Evolutionary conservation across 495 filamentous ascomycete species (phyloP).

Genomic region (Chlorociboria aeruginascens): DNA sequence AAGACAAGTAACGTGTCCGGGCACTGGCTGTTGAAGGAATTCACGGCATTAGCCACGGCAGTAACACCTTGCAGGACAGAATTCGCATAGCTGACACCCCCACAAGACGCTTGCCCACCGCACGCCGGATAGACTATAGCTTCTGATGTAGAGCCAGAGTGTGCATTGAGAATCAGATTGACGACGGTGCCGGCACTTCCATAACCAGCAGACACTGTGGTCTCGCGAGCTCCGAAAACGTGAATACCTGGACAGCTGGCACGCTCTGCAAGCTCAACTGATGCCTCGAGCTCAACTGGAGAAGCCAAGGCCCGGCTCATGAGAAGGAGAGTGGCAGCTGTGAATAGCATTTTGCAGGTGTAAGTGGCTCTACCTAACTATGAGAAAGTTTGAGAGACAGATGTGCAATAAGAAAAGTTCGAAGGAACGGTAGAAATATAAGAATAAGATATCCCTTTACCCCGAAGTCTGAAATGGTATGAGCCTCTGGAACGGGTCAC

Average conservation of each 20-base stretch:
- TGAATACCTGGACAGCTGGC: constrained; percentile 39
- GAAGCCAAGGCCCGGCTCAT: neutral
- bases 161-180: constrained; percentile 33
- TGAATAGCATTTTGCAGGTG: neutral
- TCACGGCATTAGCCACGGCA: constrained; percentile 44
- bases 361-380: too few relatives aligned
- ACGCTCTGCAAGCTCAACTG: neutral
- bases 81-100: constrained; percentile 38
- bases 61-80: constrained; percentile 38
- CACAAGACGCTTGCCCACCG: constrained; percentile 38
- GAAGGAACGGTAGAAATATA: too few relatives aligned
- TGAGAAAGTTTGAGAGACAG: too few relatives aligned
- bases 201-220: constrained; percentile 41
- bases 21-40: constrained; percentile 37
- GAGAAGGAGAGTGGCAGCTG: neutral
- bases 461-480: too few relatives aligned
- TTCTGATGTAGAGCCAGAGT: constrained; percentile 39
- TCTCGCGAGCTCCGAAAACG: constrained; percentile 55
- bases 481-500: too few relatives aligned
- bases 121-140: constrained; percentile 50
- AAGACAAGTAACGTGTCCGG: constrained; percentile 46
- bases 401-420: too few relatives aligned
- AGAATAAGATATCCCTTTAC: too few relatives aligned
- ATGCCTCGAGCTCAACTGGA: neutral
- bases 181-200: constrained; percentile 40